Evolutionary conservation across 805 yeast species (phyloP).

Genomic region (Ogataea neopini): DNA sequence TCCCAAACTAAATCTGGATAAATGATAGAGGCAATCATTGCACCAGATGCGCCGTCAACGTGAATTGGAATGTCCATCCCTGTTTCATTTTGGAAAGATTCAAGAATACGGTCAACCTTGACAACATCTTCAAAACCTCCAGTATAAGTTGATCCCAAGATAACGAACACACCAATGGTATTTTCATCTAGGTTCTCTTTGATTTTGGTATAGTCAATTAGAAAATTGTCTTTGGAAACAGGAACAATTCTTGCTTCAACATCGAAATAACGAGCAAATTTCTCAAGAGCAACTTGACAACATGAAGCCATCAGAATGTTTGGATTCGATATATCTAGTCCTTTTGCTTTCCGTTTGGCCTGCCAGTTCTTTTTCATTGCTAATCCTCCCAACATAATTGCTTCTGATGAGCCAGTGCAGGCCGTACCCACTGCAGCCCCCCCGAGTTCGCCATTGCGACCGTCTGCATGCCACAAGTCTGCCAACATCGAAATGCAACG

Average conservation of each 20-base stretch:
- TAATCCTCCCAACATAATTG: slow-evolving; percentile 89
- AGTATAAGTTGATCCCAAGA: slow-evolving; percentile 89
- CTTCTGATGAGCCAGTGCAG: slow-evolving; percentile 93
- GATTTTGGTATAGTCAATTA: slow-evolving; percentile 61
- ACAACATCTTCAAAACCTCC: slow-evolving; percentile 86
- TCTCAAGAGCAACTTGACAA: slow-evolving; percentile 92
- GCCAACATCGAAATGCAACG: slow-evolving; percentile 82
- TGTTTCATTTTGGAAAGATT: slow-evolving; percentile 63
- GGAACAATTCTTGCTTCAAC: slow-evolving; percentile 81
- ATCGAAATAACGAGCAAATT: slow-evolving; percentile 91
- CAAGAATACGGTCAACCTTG: slow-evolving; percentile 61
- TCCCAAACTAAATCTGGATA: slow-evolving; percentile 84
- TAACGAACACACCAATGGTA: slow-evolving; percentile 88
- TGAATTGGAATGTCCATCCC: slow-evolving; percentile 79
- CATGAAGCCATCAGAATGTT: slow-evolving; percentile 90
- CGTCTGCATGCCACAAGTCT: slow-evolving; percentile 71
- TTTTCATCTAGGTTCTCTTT: slow-evolving; percentile 77
- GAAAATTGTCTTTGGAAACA: slow-evolving; percentile 61
- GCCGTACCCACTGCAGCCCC: slow-evolving; percentile 74
- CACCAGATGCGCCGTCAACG: slow-evolving; percentile 94
- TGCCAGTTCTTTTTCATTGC: slow-evolving; percentile 94
- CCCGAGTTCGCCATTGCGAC: slow-evolving; percentile 18
- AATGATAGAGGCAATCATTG: slow-evolving; percentile 80
- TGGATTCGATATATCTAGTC: slow-evolving; percentile 64
- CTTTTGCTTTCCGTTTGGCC: slow-evolving; percentile 55